Evolutionary conservation across 257 asterid species (phyloP).

Genomic region (Solanum habrochaites): DNA sequence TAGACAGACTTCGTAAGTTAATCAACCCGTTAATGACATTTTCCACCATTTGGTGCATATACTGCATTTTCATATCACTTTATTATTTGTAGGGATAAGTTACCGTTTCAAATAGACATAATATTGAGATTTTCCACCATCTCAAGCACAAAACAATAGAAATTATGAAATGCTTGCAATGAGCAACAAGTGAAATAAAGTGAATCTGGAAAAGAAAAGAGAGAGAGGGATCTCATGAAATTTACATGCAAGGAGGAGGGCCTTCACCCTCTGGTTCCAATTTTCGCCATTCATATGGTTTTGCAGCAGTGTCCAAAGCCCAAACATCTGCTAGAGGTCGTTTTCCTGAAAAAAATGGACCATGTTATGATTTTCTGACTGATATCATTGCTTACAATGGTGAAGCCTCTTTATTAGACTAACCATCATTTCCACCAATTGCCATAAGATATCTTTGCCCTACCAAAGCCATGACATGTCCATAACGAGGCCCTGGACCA

Average conservation of each 20-base stretch:
- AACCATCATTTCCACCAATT: conserved; percentile 99
- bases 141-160: not conserved
- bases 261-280: conserved; percentile 99
- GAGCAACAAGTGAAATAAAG: not conserved
- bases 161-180: not conserved
- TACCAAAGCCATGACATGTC: conserved; percentile 99
- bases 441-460: conserved; percentile 99
- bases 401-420: conserved; percentile 14
- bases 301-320: conserved; percentile 99
- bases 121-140: not conserved
- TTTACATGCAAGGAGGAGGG: conserved; percentile 99
- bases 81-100: not conserved
- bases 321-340: conserved; percentile 99
- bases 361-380: conserved; percentile 7
- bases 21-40: not conserved
- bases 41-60: not conserved
- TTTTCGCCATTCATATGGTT: conserved; percentile 99
- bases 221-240: not conserved
- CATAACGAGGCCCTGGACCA: conserved; percentile 99
- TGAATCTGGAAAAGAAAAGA: not conserved
- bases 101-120: not conserved
- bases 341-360: conserved; percentile 49
- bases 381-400: not conserved
- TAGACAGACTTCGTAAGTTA: not conserved
- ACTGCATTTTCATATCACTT: not conserved